These are phyloP conservation scores for Centaurea solstitialis DNA, from an alignment of 129 eudicot genomes.

Conservation along the genomic window DNA sequence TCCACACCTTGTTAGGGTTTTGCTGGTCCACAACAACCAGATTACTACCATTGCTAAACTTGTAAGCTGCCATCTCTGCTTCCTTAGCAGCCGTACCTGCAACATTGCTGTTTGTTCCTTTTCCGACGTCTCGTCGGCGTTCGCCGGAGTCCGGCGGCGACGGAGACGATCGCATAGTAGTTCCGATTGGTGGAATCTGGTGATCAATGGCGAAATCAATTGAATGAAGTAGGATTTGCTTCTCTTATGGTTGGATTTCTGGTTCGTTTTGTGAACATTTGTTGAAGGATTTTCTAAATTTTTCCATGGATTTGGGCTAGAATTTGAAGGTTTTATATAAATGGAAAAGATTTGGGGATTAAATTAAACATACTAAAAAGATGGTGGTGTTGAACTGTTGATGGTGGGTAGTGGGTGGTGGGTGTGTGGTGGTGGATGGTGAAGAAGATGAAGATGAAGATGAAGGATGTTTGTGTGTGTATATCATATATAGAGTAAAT, in stretches of 20 bases:
- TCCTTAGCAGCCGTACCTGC: constrained; percentile 8
- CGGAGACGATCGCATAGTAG: constrained; percentile 18
- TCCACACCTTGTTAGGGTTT: constrained; percentile 28
- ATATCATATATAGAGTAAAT: no score
- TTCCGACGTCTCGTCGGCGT: constrained; percentile 1
- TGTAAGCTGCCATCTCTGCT: constrained; percentile 16
- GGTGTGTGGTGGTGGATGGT: no score
- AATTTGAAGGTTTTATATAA: background rate
- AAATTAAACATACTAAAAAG: no score
- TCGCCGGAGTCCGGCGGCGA: constrained; percentile 28
- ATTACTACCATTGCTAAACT: background rate
- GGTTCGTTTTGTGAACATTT: constrained; percentile 12
- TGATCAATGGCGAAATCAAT: constrained; percentile 23
- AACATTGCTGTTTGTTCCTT: constrained; percentile 26
- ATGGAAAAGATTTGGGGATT: background rate
- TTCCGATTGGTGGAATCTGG: background rate
- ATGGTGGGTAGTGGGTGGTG: no score
- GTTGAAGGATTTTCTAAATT: constrained; percentile 26
- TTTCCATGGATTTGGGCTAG: constrained; percentile 12
- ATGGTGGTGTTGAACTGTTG: no score
- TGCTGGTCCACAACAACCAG: constrained; percentile 4
- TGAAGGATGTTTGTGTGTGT: no score
- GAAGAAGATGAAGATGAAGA: no score
- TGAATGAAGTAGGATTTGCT: constrained; percentile 16
- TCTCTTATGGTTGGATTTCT: constrained; percentile 17